Conservation (phyloP, 495 filamentous ascomycete genomes). For the Aspergillus hancockii region DNA sequence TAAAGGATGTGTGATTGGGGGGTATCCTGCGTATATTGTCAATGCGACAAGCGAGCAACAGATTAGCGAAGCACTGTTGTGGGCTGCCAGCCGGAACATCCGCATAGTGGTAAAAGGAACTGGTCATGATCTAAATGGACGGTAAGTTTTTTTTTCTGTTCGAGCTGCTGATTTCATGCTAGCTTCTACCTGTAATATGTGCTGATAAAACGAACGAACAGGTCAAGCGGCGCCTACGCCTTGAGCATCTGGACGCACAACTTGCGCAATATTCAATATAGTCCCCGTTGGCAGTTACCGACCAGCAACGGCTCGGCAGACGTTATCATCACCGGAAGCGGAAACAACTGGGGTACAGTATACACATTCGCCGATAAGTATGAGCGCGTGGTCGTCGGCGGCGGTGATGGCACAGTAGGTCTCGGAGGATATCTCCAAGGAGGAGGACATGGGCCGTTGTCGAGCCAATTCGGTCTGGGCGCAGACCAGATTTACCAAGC, state of each 20-base stretch:
- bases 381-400: slow-evolving; percentile 24
- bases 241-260: slow-evolving; percentile 52
- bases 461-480: slow-evolving; percentile 51
- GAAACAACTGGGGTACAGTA: slow-evolving; percentile 20
- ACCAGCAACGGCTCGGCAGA: slow-evolving; percentile 22
- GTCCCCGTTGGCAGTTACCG: slow-evolving; percentile 25
- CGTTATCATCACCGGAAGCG: slow-evolving; percentile 30
- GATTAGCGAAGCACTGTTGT: slow-evolving; percentile 40
- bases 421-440: slow-evolving; percentile 56
- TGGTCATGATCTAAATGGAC: slow-evolving; percentile 55
- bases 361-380: slow-evolving; percentile 16
- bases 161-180: too few relatives aligned
- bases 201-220: slow-evolving; percentile 36
- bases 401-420: slow-evolving; percentile 30
- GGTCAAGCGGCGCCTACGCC: slow-evolving; percentile 49
- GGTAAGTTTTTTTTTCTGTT: slow-evolving; percentile 33
- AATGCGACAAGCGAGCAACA: slow-evolving; percentile 32
- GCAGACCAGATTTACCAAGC: slow-evolving; percentile 56
- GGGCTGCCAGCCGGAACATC: slow-evolving; percentile 52
- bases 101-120: slow-evolving; percentile 53
- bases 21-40: slow-evolving; percentile 32
- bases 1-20: slow-evolving; percentile 27
- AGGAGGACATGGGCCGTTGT: slow-evolving; percentile 59
- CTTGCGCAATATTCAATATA: slow-evolving; percentile 38
- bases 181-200: neutral